phyloP scores from a whole-genome alignment of 2,329 filamentous ascomycete species.

The Diaporthe longicolla region DNA sequence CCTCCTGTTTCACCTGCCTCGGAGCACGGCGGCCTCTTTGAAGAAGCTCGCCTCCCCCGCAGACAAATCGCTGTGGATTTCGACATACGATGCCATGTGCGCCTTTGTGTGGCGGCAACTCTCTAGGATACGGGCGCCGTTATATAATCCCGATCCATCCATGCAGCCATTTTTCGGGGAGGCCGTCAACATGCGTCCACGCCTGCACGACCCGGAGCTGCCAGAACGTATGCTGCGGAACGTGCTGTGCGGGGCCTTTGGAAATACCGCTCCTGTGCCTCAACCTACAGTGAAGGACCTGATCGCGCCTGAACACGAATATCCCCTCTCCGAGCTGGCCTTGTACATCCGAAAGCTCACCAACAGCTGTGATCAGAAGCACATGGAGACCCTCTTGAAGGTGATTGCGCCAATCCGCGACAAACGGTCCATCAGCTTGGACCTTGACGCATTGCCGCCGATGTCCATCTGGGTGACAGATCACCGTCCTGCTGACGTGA shows the following conservation, averaged over 20 bases:
- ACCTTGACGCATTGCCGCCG: slow-evolving; percentile 16
- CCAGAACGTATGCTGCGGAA: slow-evolving; percentile 54
- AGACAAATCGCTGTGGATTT: slow-evolving; percentile 39
- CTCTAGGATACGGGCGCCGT: slow-evolving; percentile 48
- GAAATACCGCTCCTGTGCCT: background rate
- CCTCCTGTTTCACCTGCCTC: slow-evolving; percentile 59
- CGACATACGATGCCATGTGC: background rate
- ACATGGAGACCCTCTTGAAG: slow-evolving; percentile 48
- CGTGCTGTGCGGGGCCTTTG: slow-evolving; percentile 8
- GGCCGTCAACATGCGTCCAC: slow-evolving; percentile 56
- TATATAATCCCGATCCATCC: slow-evolving; percentile 50
- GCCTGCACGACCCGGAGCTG: slow-evolving; percentile 52
- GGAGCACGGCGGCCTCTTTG: slow-evolving; percentile 57
- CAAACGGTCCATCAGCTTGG: slow-evolving; percentile 51
- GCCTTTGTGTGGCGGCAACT: slow-evolving; percentile 59
- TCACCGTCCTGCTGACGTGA: slow-evolving; percentile 50
- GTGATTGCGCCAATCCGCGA: slow-evolving; percentile 52
- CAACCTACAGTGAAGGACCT: slow-evolving; percentile 45
- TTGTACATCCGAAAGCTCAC: slow-evolving; percentile 54
- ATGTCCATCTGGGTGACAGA: slow-evolving; percentile 45
- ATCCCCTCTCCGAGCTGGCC: slow-evolving; percentile 51
- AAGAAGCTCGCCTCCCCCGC: slow-evolving; percentile 53
- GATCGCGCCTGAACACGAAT: slow-evolving; percentile 48
- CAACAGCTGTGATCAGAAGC: slow-evolving; percentile 51
- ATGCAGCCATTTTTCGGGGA: slow-evolving; percentile 51